These are phyloP conservation scores for Corrigiola litoralis DNA, from an alignment of 179 eudicot species.

Conservation along the genomic window DNA sequence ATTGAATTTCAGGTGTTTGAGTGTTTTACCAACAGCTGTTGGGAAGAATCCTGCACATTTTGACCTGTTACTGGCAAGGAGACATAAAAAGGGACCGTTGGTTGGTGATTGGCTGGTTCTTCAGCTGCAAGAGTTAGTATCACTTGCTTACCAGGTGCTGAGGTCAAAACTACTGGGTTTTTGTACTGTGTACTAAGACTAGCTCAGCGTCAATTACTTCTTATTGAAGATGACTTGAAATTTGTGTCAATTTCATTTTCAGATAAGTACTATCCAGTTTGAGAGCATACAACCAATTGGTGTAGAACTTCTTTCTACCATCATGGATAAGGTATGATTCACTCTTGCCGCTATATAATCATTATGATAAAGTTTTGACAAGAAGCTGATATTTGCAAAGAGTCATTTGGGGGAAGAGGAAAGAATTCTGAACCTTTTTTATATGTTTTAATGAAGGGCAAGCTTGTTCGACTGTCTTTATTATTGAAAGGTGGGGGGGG, in stretches of 20 bases:
- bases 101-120: conserved; percentile 85
- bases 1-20: conserved; percentile 65
- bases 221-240: conserved; percentile 14
- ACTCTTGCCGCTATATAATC: background rate
- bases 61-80: conserved; percentile 79
- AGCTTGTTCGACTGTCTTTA: background rate
- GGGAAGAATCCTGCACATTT: conserved; percentile 83
- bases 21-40: conserved; percentile 87
- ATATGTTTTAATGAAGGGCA: no score
- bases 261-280: conserved; percentile 97
- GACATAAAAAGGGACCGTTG: conserved; percentile 37
- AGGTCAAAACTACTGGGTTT: conserved; percentile 4
- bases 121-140: conserved; percentile 85
- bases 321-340: conserved; percentile 79
- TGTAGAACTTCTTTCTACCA: conserved; percentile 74
- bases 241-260: conserved; percentile 20
- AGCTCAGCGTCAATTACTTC: conserved; percentile 11
- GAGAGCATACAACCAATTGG: conserved; percentile 94
- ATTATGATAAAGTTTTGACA: background rate
- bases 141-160: conserved; percentile 96
- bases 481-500: background rate
- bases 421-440: background rate
- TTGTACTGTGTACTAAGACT: conserved; percentile 11
- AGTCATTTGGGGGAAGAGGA: no score
- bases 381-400: background rate